A percentile compares a stretch with the other conserved stretches of the same genome.
phyloP scores from a whole-genome alignment of 2,329 filamentous ascomycete genomes.

The Aspergillus sergii region DNA sequence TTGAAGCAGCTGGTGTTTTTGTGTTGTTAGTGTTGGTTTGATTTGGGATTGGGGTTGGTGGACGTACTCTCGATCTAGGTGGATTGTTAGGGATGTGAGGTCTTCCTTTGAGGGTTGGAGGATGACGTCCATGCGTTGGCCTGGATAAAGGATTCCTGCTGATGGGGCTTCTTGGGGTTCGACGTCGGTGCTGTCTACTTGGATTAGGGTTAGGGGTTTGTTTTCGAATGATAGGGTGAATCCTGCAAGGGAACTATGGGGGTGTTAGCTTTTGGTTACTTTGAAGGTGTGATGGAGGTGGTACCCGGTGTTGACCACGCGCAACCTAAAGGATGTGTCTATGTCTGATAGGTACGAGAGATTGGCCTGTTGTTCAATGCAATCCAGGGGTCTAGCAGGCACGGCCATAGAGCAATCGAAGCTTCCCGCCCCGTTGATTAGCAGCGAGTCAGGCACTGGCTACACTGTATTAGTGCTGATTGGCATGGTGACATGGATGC shows the following conservation, averaged over 20 bases:
- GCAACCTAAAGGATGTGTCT: conserved; percentile 35
- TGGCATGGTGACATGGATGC: too few species aligned
- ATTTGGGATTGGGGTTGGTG: not conserved
- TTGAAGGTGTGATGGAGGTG: not conserved
- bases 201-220: conserved; percentile 36
- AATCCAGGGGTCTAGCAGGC: conserved; percentile 50
- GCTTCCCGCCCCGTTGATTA: conserved; percentile 51
- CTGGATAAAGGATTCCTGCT: conserved; percentile 47
- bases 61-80: conserved; percentile 41
- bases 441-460: conserved; percentile 53
- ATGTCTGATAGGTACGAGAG: conserved; percentile 31
- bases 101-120: conserved; percentile 23
- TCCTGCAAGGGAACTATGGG: conserved; percentile 42
- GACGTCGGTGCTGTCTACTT: conserved; percentile 45
- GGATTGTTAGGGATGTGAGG: conserved; percentile 30
- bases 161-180: conserved; percentile 26
- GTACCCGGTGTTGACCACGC: conserved; percentile 50
- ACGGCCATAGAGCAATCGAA: conserved; percentile 52
- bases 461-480: conserved; percentile 21
- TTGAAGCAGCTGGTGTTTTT: conserved; percentile 43
- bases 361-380: conserved; percentile 30
- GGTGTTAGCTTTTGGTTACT: conserved; percentile 4
- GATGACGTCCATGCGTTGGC: conserved; percentile 49
- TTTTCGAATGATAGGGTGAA: conserved; percentile 39
- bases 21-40: not conserved